These are phyloP conservation scores for Microthyrium microscopicum DNA, from an alignment of 2,329 filamentous ascomycete species.

Conservation along the genomic window DNA sequence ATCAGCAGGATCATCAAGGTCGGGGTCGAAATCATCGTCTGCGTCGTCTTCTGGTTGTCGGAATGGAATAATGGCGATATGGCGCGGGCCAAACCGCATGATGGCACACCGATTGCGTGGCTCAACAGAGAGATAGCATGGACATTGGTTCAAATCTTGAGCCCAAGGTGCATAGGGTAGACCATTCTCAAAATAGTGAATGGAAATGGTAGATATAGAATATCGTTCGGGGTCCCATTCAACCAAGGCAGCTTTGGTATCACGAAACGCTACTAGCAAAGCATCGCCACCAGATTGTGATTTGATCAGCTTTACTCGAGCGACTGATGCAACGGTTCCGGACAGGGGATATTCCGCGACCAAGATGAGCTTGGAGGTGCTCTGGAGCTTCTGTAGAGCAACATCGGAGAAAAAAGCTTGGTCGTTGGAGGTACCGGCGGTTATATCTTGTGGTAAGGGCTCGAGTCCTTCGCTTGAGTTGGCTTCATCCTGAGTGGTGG, in stretches of 20 bases:
- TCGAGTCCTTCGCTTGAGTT: slow-evolving; percentile 23
- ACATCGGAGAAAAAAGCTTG: slow-evolving; percentile 14
- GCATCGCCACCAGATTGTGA: slow-evolving; percentile 71
- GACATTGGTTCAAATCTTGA: slow-evolving; percentile 54
- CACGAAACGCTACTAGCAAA: slow-evolving; percentile 67
- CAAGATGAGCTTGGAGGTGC: slow-evolving; percentile 64
- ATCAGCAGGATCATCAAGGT: slow-evolving; percentile 43
- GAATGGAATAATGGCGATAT: slow-evolving; percentile 87
- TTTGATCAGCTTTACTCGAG: slow-evolving; percentile 53
- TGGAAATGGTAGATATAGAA: slow-evolving; percentile 72
- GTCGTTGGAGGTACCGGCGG: slow-evolving; percentile 15
- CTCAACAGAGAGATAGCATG: slow-evolving; percentile 73
- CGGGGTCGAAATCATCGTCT: slow-evolving; percentile 81
- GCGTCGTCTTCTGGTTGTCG: slow-evolving; percentile 73
- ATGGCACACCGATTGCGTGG: slow-evolving; percentile 86
- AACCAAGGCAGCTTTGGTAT: slow-evolving; percentile 82
- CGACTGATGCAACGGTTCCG: slow-evolving; percentile 71
- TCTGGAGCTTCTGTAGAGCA: slow-evolving; percentile 41
- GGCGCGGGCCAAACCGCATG: slow-evolving; percentile 77
- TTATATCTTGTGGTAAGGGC: slow-evolving; percentile 32
- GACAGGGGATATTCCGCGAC: slow-evolving; percentile 70
- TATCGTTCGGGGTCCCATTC: slow-evolving; percentile 81
- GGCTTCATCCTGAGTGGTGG: slow-evolving; percentile 30
- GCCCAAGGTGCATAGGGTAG: slow-evolving; percentile 70
- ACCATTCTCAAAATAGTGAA: slow-evolving; percentile 88